Conservation (phyloP, 768 basidiomycete genomes). For the Boletus speciosus region DNA sequence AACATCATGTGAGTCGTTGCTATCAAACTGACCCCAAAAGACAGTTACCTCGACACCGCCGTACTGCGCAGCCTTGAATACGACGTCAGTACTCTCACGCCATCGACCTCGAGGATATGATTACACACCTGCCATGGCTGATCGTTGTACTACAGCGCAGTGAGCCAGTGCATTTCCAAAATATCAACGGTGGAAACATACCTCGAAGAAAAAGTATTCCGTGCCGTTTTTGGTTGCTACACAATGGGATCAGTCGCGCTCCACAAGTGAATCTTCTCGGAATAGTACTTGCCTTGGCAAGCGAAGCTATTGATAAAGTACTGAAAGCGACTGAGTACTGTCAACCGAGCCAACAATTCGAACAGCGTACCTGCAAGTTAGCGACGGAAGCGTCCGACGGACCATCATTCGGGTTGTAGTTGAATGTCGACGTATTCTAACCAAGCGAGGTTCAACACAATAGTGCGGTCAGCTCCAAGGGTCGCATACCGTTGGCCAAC, state of each 20-base stretch:
- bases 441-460: constrained; percentile 1
- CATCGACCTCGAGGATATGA: background rate
- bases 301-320: constrained; percentile 83
- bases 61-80: constrained; percentile 49
- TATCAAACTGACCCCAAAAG: constrained; percentile 1
- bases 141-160: constrained; percentile 54
- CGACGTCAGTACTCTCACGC: constrained; percentile 9
- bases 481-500: constrained; percentile 68
- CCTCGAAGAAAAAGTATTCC: constrained; percentile 86
- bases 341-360: background rate
- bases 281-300: constrained; percentile 42
- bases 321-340: constrained; percentile 35
- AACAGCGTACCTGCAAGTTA: constrained; percentile 51
- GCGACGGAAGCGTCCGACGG: constrained; percentile 56
- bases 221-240: constrained; percentile 74
- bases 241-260: constrained; percentile 5
- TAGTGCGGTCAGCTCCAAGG: background rate
- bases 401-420: constrained; percentile 60
- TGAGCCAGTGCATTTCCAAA: constrained; percentile 3
- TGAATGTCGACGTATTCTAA: constrained; percentile 56
- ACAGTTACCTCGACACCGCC: constrained; percentile 70
- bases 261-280: background rate
- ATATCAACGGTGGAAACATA: constrained; percentile 19
- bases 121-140: constrained; percentile 73
- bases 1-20: constrained; percentile 6